These are phyloP conservation scores for Crepidotus sp. DNA, from an alignment of 1,284 basidiomycete species.

Conservation along the genomic window DNA sequence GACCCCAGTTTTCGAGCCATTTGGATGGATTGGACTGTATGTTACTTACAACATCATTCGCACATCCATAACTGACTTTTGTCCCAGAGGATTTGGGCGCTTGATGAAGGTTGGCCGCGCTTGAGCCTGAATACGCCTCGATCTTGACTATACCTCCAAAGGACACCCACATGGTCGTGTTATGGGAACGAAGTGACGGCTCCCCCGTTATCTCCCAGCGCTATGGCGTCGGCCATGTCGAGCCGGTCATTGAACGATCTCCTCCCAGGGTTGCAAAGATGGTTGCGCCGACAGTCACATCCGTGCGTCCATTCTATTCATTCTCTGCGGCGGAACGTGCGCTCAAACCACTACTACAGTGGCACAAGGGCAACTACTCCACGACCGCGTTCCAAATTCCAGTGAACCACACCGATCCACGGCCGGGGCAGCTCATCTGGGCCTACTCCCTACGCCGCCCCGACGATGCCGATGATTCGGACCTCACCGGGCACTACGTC, in stretches of 20 bases:
- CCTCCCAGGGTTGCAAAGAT: constrained; percentile 30
- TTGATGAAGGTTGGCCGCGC: constrained; percentile 30
- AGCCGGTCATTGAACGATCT: constrained; percentile 26
- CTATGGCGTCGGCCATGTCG: constrained; percentile 26
- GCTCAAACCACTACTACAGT: constrained; percentile 16
- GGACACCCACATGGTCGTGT: constrained; percentile 32
- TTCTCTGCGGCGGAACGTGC: background rate
- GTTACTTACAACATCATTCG: constrained; percentile 28
- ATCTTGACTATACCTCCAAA: background rate
- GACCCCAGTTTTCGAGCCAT: constrained; percentile 30
- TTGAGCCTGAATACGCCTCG: too few species aligned
- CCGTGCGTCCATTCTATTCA: constrained; percentile 21
- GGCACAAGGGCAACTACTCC: constrained; percentile 25
- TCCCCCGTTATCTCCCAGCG: constrained; percentile 33
- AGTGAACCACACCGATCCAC: constrained; percentile 27
- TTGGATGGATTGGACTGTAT: constrained; percentile 45
- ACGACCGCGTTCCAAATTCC: constrained; percentile 36
- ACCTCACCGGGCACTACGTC: constrained; percentile 38
- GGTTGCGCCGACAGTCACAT: constrained; percentile 26
- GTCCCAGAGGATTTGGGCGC: constrained; percentile 43
- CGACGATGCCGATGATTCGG: constrained; percentile 27
- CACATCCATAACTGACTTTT: constrained; percentile 9
- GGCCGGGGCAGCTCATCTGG: constrained; percentile 43
- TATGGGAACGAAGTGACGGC: constrained; percentile 41
- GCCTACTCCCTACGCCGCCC: constrained; percentile 43